Base-by-base conservation (phyloP, 306 rosid genomes). In the Malus asiatica region DNA sequence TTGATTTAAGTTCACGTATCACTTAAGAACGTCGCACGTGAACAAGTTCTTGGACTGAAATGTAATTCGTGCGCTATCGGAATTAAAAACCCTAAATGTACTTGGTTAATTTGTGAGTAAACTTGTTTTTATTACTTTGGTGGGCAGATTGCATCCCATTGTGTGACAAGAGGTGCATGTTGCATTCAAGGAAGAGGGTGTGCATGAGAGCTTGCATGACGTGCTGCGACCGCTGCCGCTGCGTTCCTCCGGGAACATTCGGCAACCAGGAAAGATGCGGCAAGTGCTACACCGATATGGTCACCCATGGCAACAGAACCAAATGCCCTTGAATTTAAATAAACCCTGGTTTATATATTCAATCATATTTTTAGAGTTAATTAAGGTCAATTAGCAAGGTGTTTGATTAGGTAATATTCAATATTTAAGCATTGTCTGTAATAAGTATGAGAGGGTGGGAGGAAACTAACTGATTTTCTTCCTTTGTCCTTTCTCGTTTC, bases 171-270 rank as follows among this genome's bases (percentile, higher is more conserved):
- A 87, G 97, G 73, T 94, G 98, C 82, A 9, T 81, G 29, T 12
- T 76, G 6, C 94, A 90, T 66, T 87, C 90, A 6, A 90, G 97
- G 86, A 78, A 80, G 80, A 87, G 62, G 0, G 0, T 79, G 11
- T 94, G 98, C 78, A 18, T 44, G 52, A 90, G 97, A 79, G 98
- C 98, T 1, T 94, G 98, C 79, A 30, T 71, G 65, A 90, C 98
- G 6, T 94, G 98, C 62, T 94, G 98, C 75, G 84, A 79, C 30
- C 87, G 98, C 7, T 94, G 98, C 97, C 88, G 70, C 76, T 94
- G 98, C 71, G 97, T 94, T 2, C 98, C 98, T 0, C 98, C 98
- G 11, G 98, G 98, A 62, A 90, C 98, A 19, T 93, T 32, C 7
- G 98, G 98, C 5, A 93, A 91, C 88, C 68, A 86, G 16, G 95